A percentile compares a stretch with the other conserved stretches of the same genome.
Evolutionary conservation across 352 stramenopile species (phyloP).

Genomic region (Pythium phragmiticola): DNA sequence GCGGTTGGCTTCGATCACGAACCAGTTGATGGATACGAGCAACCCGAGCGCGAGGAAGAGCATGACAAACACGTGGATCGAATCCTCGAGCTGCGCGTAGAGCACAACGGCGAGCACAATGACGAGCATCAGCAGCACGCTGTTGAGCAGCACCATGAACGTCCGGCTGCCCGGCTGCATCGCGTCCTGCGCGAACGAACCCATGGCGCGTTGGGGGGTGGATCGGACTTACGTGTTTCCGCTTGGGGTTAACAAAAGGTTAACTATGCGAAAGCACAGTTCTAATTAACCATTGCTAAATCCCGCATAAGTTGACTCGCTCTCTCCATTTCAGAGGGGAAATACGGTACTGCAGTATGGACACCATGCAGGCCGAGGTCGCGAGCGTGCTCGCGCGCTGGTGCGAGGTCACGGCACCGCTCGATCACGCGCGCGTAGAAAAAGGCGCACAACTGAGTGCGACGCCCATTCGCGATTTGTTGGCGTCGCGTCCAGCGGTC

Average conservation of each 20-base stretch:
- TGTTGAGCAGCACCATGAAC: slow-evolving; percentile 76
- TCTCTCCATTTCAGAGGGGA: not conserved
- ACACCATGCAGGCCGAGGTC: slow-evolving; percentile 14
- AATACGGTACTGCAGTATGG: not conserved
- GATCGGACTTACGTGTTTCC: not conserved
- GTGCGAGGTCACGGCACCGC: slow-evolving; percentile 27
- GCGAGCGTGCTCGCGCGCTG: slow-evolving; percentile 22
- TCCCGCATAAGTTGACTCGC: no score
- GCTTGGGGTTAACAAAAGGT: not conserved
- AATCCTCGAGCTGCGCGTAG: slow-evolving; percentile 82
- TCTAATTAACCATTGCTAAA: not conserved
- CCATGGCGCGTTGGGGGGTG: slow-evolving; percentile 23
- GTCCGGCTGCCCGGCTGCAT: slow-evolving; percentile 67
- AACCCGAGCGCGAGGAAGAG: slow-evolving; percentile 83
- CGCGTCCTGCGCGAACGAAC: slow-evolving; percentile 40
- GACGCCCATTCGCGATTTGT: not conserved
- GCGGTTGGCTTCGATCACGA: slow-evolving; percentile 73
- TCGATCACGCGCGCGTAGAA: slow-evolving; percentile 14
- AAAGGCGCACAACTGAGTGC: slow-evolving; percentile 6
- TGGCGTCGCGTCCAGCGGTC: not conserved
- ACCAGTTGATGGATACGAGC: slow-evolving; percentile 86
- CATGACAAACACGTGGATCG: slow-evolving; percentile 80
- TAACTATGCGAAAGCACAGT: slow-evolving; percentile 7
- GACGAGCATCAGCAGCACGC: slow-evolving; percentile 66
- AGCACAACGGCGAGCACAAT: slow-evolving; percentile 71